These are phyloP conservation scores for Ampelocalamus luodianensis DNA, from an alignment of 176 grass and related monocot genomes.

Conservation along the genomic window DNA sequence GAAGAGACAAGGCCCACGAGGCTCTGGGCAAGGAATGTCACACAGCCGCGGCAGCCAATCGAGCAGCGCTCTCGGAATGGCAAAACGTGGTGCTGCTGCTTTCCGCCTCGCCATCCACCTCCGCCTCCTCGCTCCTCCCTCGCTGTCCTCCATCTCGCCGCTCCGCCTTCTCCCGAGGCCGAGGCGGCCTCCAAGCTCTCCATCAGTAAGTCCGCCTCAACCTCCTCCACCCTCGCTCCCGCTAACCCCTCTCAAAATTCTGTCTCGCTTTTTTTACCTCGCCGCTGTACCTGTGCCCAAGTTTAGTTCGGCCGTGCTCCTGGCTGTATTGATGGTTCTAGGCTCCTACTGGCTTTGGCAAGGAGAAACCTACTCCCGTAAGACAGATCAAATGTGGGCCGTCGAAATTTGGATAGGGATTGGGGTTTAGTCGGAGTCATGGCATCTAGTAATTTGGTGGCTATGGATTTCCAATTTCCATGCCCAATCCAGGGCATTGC, in stretches of 20 bases:
- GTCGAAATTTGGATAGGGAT: not conserved
- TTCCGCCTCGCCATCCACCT: not conserved
- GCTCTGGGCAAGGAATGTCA: not conserved
- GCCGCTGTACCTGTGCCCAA: not conserved
- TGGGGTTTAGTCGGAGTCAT: not conserved
- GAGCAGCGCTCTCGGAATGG: slow-evolving; percentile 29
- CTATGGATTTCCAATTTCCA: not conserved
- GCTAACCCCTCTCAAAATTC: not conserved
- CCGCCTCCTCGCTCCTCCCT: slow-evolving; percentile 22
- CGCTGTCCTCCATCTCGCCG: slow-evolving; percentile 5
- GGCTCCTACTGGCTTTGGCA: not conserved
- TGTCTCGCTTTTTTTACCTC: not conserved
- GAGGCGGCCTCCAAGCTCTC: not conserved
- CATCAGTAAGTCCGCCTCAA: slow-evolving; percentile 43
- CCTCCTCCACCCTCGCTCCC: not conserved
- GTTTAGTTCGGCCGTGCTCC: not conserved
- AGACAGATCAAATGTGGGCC: not conserved
- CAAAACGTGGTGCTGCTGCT: slow-evolving; percentile 50
- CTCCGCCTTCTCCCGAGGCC: slow-evolving; percentile 10
- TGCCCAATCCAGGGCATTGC: not conserved
- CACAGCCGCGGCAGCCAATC: slow-evolving; percentile 26
- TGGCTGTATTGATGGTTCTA: not conserved
- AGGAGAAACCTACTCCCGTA: not conserved
- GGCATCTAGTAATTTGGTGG: not conserved
- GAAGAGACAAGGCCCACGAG: not conserved